A percentile compares a stretch with the other conserved stretches of the same genome.
phyloP scores from a whole-genome alignment of 768 basidiomycete species.

The Pleurotus ostreatus region DNA sequence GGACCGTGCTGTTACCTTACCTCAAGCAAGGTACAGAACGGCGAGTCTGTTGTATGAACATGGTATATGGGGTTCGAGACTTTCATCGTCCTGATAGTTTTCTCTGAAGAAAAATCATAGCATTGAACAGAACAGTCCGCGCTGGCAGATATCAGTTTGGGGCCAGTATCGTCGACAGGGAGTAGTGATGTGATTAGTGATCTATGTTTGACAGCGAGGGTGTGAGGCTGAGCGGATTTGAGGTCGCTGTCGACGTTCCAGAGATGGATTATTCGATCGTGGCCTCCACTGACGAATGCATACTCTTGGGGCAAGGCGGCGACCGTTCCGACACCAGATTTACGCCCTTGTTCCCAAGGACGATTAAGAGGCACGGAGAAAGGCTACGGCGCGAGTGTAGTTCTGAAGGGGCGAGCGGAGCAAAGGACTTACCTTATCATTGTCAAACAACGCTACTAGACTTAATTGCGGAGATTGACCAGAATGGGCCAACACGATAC shows the following conservation, averaged over 20 bases:
- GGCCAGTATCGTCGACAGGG: conserved; percentile 37
- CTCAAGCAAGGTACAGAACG: conserved; percentile 40
- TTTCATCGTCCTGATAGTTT: conserved; percentile 34
- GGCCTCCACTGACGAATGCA: conserved; percentile 45
- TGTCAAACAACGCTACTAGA: conserved; percentile 13
- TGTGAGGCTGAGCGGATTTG: conserved; percentile 23
- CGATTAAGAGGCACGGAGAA: conserved; percentile 15
- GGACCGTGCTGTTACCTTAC: conserved; percentile 16
- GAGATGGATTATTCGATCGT: conserved; percentile 43
- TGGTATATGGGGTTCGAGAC: conserved; percentile 41
- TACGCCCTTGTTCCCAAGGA: conserved; percentile 31
- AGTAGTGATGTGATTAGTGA: conserved; percentile 41
- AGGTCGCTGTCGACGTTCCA: conserved; percentile 37
- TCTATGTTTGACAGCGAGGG: conserved; percentile 37
- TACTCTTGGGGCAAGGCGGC: conserved; percentile 35
- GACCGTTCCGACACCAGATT: conserved; percentile 38
- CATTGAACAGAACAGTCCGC: conserved; percentile 43
- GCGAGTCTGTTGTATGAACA: conserved; percentile 30
- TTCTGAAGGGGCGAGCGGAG: not conserved
- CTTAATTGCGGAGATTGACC: conserved; percentile 31
- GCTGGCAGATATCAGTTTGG: conserved; percentile 43
- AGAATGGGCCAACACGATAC: conserved; percentile 34
- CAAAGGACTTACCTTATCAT: conserved; percentile 18
- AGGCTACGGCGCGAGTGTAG: conserved; percentile 4
- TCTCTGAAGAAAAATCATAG: conserved; percentile 44